Evolutionary conservation across 1,139 yeast species (phyloP).

Genomic region (Saccharomyces hybrid): DNA sequence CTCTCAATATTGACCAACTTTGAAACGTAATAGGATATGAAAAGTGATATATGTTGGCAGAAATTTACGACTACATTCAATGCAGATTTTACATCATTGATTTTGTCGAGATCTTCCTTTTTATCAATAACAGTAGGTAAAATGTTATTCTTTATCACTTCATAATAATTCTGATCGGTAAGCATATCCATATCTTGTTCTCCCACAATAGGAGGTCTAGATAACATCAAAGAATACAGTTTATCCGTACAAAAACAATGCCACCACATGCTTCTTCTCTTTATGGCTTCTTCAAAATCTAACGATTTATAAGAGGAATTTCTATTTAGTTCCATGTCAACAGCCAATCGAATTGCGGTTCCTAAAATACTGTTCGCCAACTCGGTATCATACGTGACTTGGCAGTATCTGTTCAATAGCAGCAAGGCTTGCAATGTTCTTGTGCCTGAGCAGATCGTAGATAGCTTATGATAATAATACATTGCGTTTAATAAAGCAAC

Average conservation of each 20-base stretch:
- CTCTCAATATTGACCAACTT: constrained; percentile 16
- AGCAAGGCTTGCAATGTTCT: constrained; percentile 21
- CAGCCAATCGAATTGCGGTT: constrained; percentile 24
- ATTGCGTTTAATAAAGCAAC: constrained; percentile 21
- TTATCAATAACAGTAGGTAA: constrained; percentile 3
- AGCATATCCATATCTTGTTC: constrained; percentile 20
- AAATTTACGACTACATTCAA: constrained; percentile 15
- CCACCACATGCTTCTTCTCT: constrained; percentile 23
- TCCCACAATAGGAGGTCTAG: constrained; percentile 20
- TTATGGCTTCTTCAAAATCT: constrained; percentile 13
- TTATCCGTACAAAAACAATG: constrained; percentile 22
- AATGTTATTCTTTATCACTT: constrained; percentile 12
- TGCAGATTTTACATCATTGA: constrained; percentile 15
- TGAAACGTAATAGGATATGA: constrained; percentile 19
- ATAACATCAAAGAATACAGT: constrained; percentile 17
- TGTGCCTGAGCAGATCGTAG: constrained; percentile 20
- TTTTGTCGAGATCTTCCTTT: constrained; percentile 12
- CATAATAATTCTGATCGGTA: constrained; percentile 18
- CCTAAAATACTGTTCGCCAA: constrained; percentile 19
- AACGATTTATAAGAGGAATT: constrained; percentile 13
- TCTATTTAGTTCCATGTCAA: constrained; percentile 20
- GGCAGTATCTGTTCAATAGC: constrained; percentile 19
- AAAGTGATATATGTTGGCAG: constrained; percentile 18
- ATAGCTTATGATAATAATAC: constrained; percentile 23
- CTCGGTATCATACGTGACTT: constrained; percentile 18